Base-by-base conservation (phyloP, 495 filamentous ascomycete species). In the Sabuloglossum arenarium region DNA sequence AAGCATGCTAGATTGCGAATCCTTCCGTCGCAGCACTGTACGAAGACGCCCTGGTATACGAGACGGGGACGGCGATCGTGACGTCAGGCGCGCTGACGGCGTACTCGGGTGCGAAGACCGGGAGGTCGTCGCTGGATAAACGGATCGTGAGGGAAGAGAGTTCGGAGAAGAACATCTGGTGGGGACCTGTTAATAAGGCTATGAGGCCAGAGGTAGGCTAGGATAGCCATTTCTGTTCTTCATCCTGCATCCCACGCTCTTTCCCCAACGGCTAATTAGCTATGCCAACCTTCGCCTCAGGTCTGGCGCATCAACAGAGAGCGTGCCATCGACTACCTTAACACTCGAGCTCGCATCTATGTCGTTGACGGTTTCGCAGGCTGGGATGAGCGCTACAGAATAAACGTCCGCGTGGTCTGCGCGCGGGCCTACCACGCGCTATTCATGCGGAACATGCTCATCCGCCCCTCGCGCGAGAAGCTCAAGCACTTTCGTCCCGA, bases 361-460 rank as follows among this genome's bases (percentile, higher is more conserved):
- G 91, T 98, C 59, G 74, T 98, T 58, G 91, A 98, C 72, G 91
- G 91, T 59, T 98, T 81, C 68, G 91, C 91, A 59, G 91, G 91
- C 64, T 98, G 91, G 91, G 91, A 98, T 62, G 84, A 93, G 77
- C 88, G 90, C 66, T 98, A 98, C 78, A 79, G 88, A 58, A 97
- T 98, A 74, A 85, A 81, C 64, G 93, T 98, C 65, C 93, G 91
- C 62, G 90, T 98, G 59, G 87, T 98, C 67, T 98, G 91, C 73
- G 91, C 91, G 60, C 86, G 91, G 68, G 91, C 91, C 71, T 98
- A 98, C 78, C 91, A 98, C 78, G 91, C 91, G 60, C 79, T 98
- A 58, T 98, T 98, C 85, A 98, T 98, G 91, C 86, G 93, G 63
- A 98, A 97, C 76, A 98, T 98, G 91, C 85, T 98, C 67, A 98